A percentile compares a stretch with the other conserved stretches of the same genome.
Evolutionary conservation across 2,329 filamentous ascomycete species (phyloP).

Genomic region (Fusarium newnesense): DNA sequence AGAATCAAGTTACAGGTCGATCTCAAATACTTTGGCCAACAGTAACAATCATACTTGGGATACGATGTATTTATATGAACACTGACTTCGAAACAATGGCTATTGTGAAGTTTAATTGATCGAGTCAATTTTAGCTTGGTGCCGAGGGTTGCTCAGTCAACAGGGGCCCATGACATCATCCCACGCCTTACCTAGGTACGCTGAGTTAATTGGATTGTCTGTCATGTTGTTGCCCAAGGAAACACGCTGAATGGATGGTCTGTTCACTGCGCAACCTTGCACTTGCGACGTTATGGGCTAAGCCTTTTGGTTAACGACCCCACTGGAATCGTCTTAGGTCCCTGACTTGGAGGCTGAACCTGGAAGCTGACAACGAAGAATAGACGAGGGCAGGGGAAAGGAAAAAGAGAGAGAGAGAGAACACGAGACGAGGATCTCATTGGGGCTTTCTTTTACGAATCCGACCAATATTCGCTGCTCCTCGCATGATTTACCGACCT

Average conservation of each 20-base stretch:
- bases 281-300: conserved; percentile 25
- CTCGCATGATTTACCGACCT: conserved; percentile 26
- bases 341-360: conserved; percentile 27
- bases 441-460: conserved; percentile 9
- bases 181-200: neutral
- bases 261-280: conserved; percentile 33
- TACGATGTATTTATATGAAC: neutral
- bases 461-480: neutral
- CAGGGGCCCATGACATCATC: conserved; percentile 46
- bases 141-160: conserved; percentile 46
- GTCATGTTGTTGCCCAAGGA: conserved; percentile 30
- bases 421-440: conserved; percentile 1
- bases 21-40: neutral
- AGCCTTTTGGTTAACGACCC: conserved; percentile 21
- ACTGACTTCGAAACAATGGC: neutral
- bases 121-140: neutral
- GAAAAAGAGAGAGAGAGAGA: conserved; percentile 5
- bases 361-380: conserved; percentile 18
- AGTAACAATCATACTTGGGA: neutral
- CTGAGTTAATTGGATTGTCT: conserved; percentile 9
- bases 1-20: conserved; percentile 1
- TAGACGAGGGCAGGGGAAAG: conserved; percentile 1
- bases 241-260: conserved; percentile 8
- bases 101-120: neutral
- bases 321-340: conserved; percentile 34